Base-by-base conservation (phyloP, 306 rosid species). In the Dryas alaskensis region DNA sequence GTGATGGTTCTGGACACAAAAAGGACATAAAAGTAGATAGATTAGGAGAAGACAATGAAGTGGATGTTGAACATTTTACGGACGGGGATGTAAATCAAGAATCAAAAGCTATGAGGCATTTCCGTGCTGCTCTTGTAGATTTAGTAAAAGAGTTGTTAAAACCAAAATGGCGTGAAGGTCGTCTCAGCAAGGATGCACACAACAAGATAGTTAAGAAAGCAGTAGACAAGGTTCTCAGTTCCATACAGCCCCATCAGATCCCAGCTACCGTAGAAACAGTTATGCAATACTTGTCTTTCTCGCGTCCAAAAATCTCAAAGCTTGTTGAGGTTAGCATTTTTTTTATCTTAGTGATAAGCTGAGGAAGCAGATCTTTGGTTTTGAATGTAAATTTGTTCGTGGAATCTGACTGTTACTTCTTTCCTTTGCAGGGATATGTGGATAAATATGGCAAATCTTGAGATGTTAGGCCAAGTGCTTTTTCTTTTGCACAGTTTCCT, bases 81-180 rank as follows among this genome's bases (percentile, higher is more conserved):
- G 96, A 84, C 54, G 77, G 84, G 61, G 51, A 80, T 73, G 53
- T 74, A 67, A 85, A 71, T 47, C 86, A 87, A 81, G 96, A 91
- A 80, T 60, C 86, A 6, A 92, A 83, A 81, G 87, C 79, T 6
- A 13, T 83, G 43, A 87, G 74, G 86, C 52, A 72, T 65, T 88
- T 88, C 27, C 96, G 95, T 47, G 83, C 81, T 3, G 81, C 84
- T 82, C 99, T 94, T 78, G 83, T 94, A 69, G 97, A 94, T 50
- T 77, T 81, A 53, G 99, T 87, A 68, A 94, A 92, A 83, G 96
- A 89, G 69, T 83, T 92, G 82, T 77, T 94, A 82, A 94, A 87
- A 88, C 97, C 99, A 66, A 82, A 75, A 74, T 94, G 99, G 99
- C 93, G 82, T 43, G 97, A 88, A 60, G 97, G 96, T 55, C 82